These are phyloP conservation scores for Lycium barbarum DNA, from an alignment of 257 asterid genomes.

Conservation along the genomic window DNA sequence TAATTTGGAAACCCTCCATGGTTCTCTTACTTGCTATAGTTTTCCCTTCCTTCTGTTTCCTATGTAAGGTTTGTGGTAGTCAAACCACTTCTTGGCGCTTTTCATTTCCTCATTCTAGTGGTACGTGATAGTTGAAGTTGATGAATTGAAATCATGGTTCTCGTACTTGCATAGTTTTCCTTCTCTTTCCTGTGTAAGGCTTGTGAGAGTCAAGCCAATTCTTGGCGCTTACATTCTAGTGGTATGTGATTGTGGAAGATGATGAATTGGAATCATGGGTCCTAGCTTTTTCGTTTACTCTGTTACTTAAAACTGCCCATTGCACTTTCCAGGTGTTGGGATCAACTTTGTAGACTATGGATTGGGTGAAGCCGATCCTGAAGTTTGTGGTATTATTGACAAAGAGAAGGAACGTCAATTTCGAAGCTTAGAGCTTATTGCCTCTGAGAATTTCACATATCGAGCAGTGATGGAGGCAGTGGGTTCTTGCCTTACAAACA, in stretches of 20 bases:
- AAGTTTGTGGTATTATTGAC: constrained; percentile 65
- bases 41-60: background rate
- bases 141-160: constrained; percentile 15
- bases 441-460: constrained; percentile 95
- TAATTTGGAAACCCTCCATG: background rate
- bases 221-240: background rate
- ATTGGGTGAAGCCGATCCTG: constrained; percentile 83
- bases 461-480: constrained; percentile 99
- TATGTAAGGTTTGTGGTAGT: background rate
- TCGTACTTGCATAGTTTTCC: background rate
- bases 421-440: constrained; percentile 89
- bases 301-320: background rate
- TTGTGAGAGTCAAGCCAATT: background rate
- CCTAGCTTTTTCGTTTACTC: background rate
- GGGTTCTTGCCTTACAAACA: constrained; percentile 97
- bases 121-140: background rate
- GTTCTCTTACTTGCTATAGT: background rate
- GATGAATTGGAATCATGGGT: constrained; percentile 17
- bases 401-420: constrained; percentile 90
- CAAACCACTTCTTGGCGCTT: background rate
- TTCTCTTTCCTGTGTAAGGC: background rate
- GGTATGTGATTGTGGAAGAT: background rate
- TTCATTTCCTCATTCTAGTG: background rate
- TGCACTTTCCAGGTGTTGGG: constrained; percentile 53
- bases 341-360: constrained; percentile 64